These are phyloP conservation scores for Lenzites betulinus DNA, from an alignment of 768 basidiomycete species.

Conservation along the genomic window DNA sequence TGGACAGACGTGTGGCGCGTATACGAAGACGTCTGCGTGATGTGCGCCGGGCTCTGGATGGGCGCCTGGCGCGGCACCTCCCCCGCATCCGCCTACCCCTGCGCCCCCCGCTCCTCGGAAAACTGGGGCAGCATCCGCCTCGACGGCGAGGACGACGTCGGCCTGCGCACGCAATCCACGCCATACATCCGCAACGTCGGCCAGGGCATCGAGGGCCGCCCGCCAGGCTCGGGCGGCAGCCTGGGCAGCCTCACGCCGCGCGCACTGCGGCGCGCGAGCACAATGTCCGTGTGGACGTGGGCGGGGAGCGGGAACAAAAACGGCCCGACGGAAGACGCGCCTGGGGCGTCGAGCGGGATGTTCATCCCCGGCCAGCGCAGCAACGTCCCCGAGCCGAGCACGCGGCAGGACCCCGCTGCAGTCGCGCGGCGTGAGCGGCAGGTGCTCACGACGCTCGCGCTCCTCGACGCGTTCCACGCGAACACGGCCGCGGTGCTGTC, in stretches of 20 bases:
- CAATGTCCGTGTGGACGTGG: conserved; percentile 50
- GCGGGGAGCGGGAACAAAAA: conserved; percentile 36
- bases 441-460: conserved; percentile 50
- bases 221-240: not conserved
- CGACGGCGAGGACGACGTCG: conserved; percentile 59
- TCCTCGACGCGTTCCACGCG: conserved; percentile 67
- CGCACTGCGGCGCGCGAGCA: conserved; percentile 42
- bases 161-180: conserved; percentile 26
- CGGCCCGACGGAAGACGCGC: conserved; percentile 25
- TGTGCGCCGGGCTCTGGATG: conserved; percentile 84
- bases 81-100: conserved; percentile 51
- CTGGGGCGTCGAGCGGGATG: conserved; percentile 15
- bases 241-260: conserved; percentile 4
- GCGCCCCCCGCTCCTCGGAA: conserved; percentile 43
- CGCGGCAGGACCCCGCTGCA: conserved; percentile 6
- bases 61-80: conserved; percentile 63
- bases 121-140: conserved; percentile 61
- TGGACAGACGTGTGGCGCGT: conserved; percentile 81
- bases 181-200: conserved; percentile 35
- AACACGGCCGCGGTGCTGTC: conserved; percentile 27
- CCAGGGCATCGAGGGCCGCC: conserved; percentile 17
- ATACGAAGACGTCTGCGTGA: conserved; percentile 83
- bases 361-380: conserved; percentile 17
- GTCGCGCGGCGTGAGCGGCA: conserved; percentile 35
- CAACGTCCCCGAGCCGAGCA: conserved; percentile 9